phyloP scores from a whole-genome alignment of 1,284 basidiomycete species.

The Cystobasidium slooffiae region DNA sequence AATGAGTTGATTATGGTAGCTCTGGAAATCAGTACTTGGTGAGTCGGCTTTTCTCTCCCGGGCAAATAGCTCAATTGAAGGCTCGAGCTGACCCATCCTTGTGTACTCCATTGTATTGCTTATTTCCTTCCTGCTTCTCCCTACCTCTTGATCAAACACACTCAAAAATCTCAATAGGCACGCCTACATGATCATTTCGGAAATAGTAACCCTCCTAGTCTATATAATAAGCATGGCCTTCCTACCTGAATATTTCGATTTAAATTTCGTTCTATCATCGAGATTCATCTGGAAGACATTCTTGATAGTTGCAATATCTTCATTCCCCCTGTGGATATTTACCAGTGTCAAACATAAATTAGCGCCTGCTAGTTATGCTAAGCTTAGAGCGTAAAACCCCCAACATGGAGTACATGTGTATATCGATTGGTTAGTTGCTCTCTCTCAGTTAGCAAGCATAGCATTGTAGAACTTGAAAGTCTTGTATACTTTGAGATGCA shows the following conservation, averaged over 20 bases:
- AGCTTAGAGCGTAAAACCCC: slow-evolving; percentile 56
- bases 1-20: slow-evolving; percentile 99
- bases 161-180: slow-evolving; percentile 67
- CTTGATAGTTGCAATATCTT: slow-evolving; percentile 87
- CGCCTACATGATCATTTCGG: slow-evolving; percentile 90
- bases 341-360: slow-evolving; percentile 83
- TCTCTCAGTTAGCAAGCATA: no score
- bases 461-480: no score
- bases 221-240: slow-evolving; percentile 93
- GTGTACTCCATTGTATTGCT: no score
- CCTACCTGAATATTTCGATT: slow-evolving; percentile 96
- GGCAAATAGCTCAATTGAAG: no score
- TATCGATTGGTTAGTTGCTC: neutral
- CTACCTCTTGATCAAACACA: slow-evolving; percentile 4
- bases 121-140: no score
- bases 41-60: slow-evolving; percentile 50
- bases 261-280: slow-evolving; percentile 84
- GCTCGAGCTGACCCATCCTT: no score
- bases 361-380: slow-evolving; percentile 92
- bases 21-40: slow-evolving; percentile 96
- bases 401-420: neutral
- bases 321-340: slow-evolving; percentile 87
- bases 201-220: slow-evolving; percentile 83
- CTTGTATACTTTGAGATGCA: no score
- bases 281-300: slow-evolving; percentile 95